Percentiles rank a stretch among this genome's conserved stretches.
Conservation (phyloP, 257 asterid species). For the Przewalskia tangutica region DNA sequence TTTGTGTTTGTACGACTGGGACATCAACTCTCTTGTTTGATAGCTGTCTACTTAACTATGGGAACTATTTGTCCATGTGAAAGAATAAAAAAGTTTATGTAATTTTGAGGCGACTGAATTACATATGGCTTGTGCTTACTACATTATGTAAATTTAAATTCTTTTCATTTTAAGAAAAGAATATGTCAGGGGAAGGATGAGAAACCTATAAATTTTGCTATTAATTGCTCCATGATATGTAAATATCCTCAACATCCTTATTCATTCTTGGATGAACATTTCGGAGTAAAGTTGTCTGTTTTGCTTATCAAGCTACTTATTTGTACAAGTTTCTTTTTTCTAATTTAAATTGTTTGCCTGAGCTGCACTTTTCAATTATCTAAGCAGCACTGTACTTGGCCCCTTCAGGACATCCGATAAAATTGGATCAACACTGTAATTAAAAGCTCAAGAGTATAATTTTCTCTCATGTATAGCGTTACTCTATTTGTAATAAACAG, state of each 20-base stretch:
- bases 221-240: background rate
- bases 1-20: background rate
- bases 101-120: background rate
- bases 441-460: background rate
- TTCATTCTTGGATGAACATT: background rate
- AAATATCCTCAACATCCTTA: background rate
- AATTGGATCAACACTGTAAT: background rate
- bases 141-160: background rate
- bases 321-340: background rate
- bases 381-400: background rate
- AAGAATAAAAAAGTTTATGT: background rate
- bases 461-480: background rate
- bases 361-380: background rate
- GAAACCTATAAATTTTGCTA: background rate
- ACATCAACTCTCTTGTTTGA: background rate
- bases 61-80: background rate
- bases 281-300: background rate
- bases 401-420: background rate
- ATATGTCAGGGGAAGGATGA: background rate
- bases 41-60: background rate
- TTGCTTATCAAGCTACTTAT: background rate
- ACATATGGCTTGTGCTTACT: background rate
- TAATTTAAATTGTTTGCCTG: background rate
- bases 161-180: background rate
- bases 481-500: background rate